Evolutionary conservation across 257 asterid species (phyloP), one percentile per base, ranked within the genome.

Genomic region (Plectranthus barbatus): DNA sequence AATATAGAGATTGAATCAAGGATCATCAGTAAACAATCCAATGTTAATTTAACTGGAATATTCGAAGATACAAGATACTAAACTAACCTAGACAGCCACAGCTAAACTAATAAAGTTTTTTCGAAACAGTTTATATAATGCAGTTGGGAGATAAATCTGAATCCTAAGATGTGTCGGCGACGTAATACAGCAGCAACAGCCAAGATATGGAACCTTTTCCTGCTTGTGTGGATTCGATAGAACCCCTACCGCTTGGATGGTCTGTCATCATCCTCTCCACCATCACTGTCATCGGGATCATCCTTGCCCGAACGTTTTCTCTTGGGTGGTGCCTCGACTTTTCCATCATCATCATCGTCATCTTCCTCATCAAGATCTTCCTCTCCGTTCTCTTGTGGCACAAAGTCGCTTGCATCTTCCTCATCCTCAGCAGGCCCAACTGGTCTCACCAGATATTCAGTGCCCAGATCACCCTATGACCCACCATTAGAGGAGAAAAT

Each of bases 341-440:
- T 86, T 21, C 81, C 83, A 31, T 68, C 74, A 9, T 40, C 79
- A 33, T 62, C 81, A n/a, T 68, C 79, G 0, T 72, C 83, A 4
- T 83, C 90, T 21, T 45, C 86, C 36, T 71, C 85, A 1, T 80
- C 90, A 3, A 62, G 8, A 2, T 76, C 95, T 18, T 79, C 95
- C 14, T 71, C 84, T 0, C 87, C 96, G 44, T 86, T 84, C 73
- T 91, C 95, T 21, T 77, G 72, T 5, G 92, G 96, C 49, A 88
- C 98, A 48, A 91, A 88, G 68, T 91, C 96, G 58, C 95, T 86
- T 2, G 91, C 86, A 67, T 88, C 92, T 80, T 86, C 92, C 72
- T 88, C 98, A 7, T 88, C 96, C 72, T 91, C 98, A 17, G 94
- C 88, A 10, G 56, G 92, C 19, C 71, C 96, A 6, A 86, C 77